Conservation (phyloP, 2,329 filamentous ascomycete genomes). For the Trichoderma simmonsii region DNA sequence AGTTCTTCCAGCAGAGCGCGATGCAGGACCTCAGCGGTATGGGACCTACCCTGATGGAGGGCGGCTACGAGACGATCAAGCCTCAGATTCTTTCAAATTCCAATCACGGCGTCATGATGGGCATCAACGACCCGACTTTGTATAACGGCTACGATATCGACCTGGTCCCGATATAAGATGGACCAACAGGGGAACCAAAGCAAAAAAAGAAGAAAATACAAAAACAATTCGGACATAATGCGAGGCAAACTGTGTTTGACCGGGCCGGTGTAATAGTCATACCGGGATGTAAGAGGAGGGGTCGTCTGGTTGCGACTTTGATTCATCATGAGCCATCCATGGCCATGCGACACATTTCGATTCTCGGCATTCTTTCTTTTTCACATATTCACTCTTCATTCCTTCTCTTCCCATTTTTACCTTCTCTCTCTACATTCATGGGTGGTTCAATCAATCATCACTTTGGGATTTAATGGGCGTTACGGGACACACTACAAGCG, state of each 20-base stretch:
- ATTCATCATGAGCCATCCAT: background rate
- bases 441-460: background rate
- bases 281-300: background rate
- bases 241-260: background rate
- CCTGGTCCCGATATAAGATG: constrained; percentile 39
- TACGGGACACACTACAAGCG: background rate
- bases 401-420: background rate
- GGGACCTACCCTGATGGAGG: constrained; percentile 49
- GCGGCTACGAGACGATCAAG: constrained; percentile 54
- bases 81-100: constrained; percentile 49
- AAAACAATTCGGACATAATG: background rate
- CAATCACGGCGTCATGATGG: constrained; percentile 55
- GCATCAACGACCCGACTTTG: constrained; percentile 58
- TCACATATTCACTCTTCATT: background rate
- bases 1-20: constrained; percentile 41
- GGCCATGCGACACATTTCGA: background rate
- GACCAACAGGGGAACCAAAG: background rate
- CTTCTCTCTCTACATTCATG: background rate
- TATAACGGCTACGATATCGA: constrained; percentile 51
- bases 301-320: background rate
- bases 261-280: background rate
- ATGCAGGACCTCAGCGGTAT: constrained; percentile 46
- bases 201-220: background rate
- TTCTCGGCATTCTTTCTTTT: background rate
- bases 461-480: background rate